phyloP scores from a whole-genome alignment of 345 rosid species.

The Salix caprea region DNA sequence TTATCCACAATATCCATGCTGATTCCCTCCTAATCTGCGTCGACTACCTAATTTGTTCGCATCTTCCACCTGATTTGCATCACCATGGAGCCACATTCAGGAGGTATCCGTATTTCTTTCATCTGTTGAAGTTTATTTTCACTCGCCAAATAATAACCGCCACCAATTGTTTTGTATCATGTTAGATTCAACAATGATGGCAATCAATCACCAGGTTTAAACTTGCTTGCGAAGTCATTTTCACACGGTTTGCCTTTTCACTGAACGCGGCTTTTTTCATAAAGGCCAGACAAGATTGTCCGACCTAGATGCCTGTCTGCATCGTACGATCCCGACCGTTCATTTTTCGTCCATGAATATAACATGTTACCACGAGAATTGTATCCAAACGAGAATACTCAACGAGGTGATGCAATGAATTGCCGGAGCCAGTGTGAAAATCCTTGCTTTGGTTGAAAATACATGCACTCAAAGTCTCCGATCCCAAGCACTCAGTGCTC shows the following conservation, averaged over 20 bases:
- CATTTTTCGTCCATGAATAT: too few species aligned
- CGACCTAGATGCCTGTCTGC: neutral
- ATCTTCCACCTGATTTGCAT: too few species aligned
- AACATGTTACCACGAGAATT: neutral
- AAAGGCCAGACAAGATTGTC: neutral
- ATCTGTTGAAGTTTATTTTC: neutral
- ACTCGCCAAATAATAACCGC: too few species aligned
- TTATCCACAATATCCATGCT: too few species aligned
- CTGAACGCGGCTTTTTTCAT: neutral
- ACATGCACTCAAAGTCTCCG: neutral
- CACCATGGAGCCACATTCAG: slow-evolving; percentile 2
- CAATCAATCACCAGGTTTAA: neutral
- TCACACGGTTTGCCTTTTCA: neutral
- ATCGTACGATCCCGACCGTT: neutral
- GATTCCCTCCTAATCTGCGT: too few species aligned
- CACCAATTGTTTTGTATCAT: too few species aligned
- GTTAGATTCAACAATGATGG: too few species aligned
- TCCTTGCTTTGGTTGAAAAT: neutral
- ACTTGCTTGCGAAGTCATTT: neutral
- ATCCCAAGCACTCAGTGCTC: neutral
- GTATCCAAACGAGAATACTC: neutral
- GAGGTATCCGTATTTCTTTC: slow-evolving; percentile 25
- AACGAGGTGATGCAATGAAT: neutral
- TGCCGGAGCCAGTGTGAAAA: neutral
- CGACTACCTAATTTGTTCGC: too few species aligned